Conservation (phyloP, 179 eudicot genomes). For the Vitellaria paradoxa region DNA sequence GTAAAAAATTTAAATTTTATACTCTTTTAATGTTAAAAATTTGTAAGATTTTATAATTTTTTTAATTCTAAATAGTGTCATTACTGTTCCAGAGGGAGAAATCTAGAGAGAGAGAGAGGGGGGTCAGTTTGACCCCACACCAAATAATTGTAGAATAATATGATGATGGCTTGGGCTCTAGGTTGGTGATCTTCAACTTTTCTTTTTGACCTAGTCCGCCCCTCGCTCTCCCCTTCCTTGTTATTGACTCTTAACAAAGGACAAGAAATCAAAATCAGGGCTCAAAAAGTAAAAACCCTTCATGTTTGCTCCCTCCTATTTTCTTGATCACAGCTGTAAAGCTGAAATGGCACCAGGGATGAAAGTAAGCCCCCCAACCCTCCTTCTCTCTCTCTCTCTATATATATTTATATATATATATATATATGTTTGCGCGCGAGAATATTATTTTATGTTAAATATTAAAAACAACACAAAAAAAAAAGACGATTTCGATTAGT, state of each 20-base stretch:
- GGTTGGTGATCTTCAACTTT: slow-evolving; percentile 3
- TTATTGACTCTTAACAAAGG: neutral
- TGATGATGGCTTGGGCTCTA: slow-evolving; percentile 3
- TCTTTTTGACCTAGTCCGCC: slow-evolving; percentile 11
- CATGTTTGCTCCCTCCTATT: neutral
- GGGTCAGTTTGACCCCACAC: slow-evolving; percentile 5
- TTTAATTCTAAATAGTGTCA: no score
- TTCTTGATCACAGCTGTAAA: slow-evolving; percentile 18
- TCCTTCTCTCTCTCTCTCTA: neutral
- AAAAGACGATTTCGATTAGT: no score
- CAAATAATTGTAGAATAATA: slow-evolving; percentile 21
- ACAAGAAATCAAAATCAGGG: neutral
- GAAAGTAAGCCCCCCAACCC: neutral
- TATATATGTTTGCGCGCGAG: no score
- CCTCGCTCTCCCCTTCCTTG: neutral
- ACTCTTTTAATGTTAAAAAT: no score
- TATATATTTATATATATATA: no score
- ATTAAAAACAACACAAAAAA: no score
- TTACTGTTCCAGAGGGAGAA: neutral
- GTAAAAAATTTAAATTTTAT: no score
- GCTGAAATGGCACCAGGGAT: slow-evolving; percentile 4
- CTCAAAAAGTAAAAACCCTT: neutral
- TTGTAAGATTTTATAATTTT: no score
- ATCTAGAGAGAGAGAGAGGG: no score
- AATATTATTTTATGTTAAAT: no score